Evolutionary conservation across 805 yeast species (phyloP), one percentile per base, ranked within the genome.

Genomic region (Hanseniaspora valbyensis): DNA sequence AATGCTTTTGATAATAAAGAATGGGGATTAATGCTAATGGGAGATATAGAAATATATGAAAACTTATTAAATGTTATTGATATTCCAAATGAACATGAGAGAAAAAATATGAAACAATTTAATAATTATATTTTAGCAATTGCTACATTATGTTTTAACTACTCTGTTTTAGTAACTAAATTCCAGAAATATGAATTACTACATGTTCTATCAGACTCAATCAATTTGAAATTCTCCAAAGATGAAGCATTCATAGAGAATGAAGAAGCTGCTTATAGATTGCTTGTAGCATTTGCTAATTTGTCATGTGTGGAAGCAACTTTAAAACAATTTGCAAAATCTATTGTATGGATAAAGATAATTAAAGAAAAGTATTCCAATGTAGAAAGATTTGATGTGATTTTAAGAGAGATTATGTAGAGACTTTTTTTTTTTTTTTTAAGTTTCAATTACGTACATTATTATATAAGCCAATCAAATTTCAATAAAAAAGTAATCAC

Each of bases 251-350:
- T 59, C 26, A 61, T 59, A 32, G 58, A 65, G 1, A 74, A 74
- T 34, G 73, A 77, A 36, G 95, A 85, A 62, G 76, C 88, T 2
- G 76, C 78, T 0, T 85, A 84, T 61, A 71, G 95, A 59, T 56
- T 79, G 21, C 55, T 73, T 10, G 69, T 84, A 24, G 79, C 83
- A 0, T 72, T 70, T 52, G 94, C 92, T 2, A 83, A 85, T 42
- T 55, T 79, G 33, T 58, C 73, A 18, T 61, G 63, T 4, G 55
- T 65, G 1, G 68, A 68, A 34, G 58, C 62, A 1, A 52, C 63
- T 1, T 54, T 62, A 28, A 61, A 52, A 34, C 63, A 62, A 26
- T 61, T 59, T 49, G 64, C 67, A 2, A 53, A 49, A n/a, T 61
- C 66, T 1, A 55, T 65, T 3, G 33, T 56, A 4, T 65, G 69